Evolutionary conservation across 805 yeast species (phyloP), one percentile per base, ranked within the genome.

Genomic region (Candida yuanshanica): DNA sequence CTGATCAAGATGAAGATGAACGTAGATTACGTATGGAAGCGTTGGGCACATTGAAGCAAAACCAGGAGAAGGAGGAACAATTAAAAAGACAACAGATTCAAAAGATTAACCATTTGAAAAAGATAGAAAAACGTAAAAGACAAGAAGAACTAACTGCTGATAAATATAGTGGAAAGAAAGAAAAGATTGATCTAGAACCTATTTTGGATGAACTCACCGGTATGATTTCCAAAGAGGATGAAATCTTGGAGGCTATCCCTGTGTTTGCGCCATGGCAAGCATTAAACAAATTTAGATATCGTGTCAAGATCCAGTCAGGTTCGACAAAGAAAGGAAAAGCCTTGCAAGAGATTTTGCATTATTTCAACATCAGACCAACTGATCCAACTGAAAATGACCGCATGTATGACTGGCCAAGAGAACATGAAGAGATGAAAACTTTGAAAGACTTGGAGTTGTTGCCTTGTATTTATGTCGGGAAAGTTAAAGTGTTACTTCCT

Each of bases 251-350:
- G 43, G 78, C 84, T 7, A 74, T 91, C 11, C 95, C 96, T 1
- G 79, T 87, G 16, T 91, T 89, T 70, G 97, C 93, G 0, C 99
- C 99, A 2, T 93, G 96, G 96, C 63, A 75, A 11, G 73, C 97
- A 0, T 60, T 93, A 48, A 72, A 68, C 44, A 83, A 83, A 57
- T 77, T 72, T 60, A 81, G 84, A 54, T 89, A 85, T 63, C 88
- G 88, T 58, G 81, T 86, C 26, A 91, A 91, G 59, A 63, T 91
- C 23, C 85, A 80, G 50, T 90, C 95, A 1, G 81, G 81, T 1
- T 68, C 74, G 22, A 79, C 81, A 21, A 93, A 93, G 59, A 90
- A 91, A 58, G 95, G 96, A 2, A 93, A 93, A 56, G 81, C 93
- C 2, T 68, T 87, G 26, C 71, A 72, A 42, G 96, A 89, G 45